Base-by-base conservation (phyloP, 768 basidiomycete species). In the Lactifluus hygrophoroides region DNA sequence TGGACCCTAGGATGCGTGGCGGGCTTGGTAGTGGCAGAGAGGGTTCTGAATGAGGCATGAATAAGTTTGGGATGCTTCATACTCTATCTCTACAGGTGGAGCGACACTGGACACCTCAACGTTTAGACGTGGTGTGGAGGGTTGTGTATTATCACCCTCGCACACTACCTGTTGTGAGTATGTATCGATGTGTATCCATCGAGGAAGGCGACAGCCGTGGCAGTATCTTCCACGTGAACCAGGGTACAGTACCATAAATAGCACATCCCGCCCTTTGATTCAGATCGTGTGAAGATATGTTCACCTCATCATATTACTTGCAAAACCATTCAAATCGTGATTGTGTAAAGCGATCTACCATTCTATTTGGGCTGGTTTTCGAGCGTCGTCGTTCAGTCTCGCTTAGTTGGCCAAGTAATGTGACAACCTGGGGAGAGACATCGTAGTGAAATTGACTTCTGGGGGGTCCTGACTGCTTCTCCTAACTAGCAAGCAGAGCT, bases 31-130 rank as follows among this genome's bases (percentile, higher is more conserved):
- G 21, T 21, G 30, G 46, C 1, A 23, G 9, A 2, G 45, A 7
- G 25, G 5, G n/a, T n/a, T n/a, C n/a, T n/a, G 1, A 48, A 23
- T 1, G 56, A 19, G 13, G 42, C 5, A 6, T 37, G 23, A 16
- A 35, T 35, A 10, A 40, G 19, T 1, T 23, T 16, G 52, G 28
- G 23, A 40, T 43, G 40, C 32, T 17, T n/a, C 38, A n/a, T n/a
- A n/a, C n/a, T n/a, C 19, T 21, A 45, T n/a, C 10, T 19, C 51
- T 14, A 16, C 45, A 9, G 37, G 45, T 3, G 45, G 30, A 35
- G 49, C 58, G 34, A 51, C 48, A 28, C 14, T 35, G 42, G 61
- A 53, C 14, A 52, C 58, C 61, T 53, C 43, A 16, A 54, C 61
- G 19, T 59, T 58, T 16, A 19, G n/a, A n/a, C n/a, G n/a, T n/a